Conservation (phyloP, 2,329 filamentous ascomycete genomes). For the Fusarium nanum region DNA sequence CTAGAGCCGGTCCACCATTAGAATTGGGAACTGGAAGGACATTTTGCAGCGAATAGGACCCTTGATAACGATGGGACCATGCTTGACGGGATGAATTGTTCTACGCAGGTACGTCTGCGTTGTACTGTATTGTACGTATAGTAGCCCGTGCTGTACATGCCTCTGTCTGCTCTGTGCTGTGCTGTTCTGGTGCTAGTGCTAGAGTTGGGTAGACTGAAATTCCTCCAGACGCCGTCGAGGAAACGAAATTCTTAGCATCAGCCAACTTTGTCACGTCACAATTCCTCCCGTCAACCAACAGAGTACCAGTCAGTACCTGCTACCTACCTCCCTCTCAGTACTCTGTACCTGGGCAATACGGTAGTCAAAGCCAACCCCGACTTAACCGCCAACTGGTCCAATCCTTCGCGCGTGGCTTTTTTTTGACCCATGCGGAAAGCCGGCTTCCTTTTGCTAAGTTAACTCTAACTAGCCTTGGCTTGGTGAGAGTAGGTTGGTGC, state of each 20-base stretch:
- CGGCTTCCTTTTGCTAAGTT: constrained; percentile 36
- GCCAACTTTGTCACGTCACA: constrained; percentile 46
- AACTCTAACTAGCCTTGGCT: constrained; percentile 31
- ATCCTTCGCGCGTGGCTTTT: constrained; percentile 41
- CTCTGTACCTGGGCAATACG: neutral
- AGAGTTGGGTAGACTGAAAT: constrained; percentile 28
- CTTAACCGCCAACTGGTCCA: constrained; percentile 37
- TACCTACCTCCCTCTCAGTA: neutral
- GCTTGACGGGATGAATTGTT: constrained; percentile 24
- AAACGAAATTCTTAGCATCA: constrained; percentile 34
- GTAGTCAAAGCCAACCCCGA: constrained; percentile 18
- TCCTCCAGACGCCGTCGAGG: constrained; percentile 37
- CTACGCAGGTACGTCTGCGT: constrained; percentile 25
- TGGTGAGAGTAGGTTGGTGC: constrained; percentile 21
- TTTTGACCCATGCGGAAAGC: constrained; percentile 37
- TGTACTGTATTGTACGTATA: neutral
- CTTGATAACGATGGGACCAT: constrained; percentile 18
- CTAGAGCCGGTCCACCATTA: constrained; percentile 22
- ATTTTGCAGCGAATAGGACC: constrained; percentile 21
- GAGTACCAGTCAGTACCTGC: constrained; percentile 5
- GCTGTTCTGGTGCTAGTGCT: neutral
- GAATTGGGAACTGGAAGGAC: constrained; percentile 2
- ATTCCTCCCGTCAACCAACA: constrained; percentile 30
- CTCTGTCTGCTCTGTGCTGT: neutral
- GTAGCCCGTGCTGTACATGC: neutral